These are phyloP conservation scores for Pythium grandisporangium DNA, from an alignment of 352 stramenopile species.

Conservation along the genomic window DNA sequence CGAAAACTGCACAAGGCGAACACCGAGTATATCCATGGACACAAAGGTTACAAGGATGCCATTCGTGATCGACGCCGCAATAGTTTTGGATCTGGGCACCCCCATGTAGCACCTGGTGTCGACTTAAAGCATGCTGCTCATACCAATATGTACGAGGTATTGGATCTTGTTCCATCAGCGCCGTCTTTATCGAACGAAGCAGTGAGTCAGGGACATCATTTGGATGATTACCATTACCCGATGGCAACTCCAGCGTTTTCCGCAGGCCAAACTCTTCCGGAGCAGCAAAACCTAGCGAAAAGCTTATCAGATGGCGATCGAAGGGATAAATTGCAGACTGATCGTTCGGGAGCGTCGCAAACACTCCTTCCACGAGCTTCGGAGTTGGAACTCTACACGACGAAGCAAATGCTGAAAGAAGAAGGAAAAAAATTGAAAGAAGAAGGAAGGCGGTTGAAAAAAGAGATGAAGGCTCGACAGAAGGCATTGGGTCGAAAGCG, in stretches of 20 bases:
- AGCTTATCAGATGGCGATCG: not conserved
- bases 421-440: conserved; percentile 13
- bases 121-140: conserved; percentile 27
- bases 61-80: conserved; percentile 18
- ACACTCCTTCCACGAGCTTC: too few relatives aligned
- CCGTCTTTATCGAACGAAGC: conserved; percentile 23
- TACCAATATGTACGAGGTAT: conserved; percentile 31
- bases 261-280: not conserved
- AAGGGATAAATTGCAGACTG: too few relatives aligned
- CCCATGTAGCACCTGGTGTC: conserved; percentile 4
- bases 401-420: conserved; percentile 13
- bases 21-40: too few relatives aligned
- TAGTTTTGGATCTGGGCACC: conserved; percentile 35
- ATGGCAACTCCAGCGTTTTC: conserved; percentile 3
- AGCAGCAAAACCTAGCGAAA: not conserved
- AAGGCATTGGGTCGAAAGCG: too few relatives aligned
- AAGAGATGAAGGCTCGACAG: not conserved
- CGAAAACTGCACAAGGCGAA: too few relatives aligned
- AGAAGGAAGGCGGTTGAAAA: not conserved
- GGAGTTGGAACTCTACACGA: conserved; percentile 9
- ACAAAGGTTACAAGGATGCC: conserved; percentile 7
- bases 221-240: conserved; percentile 7
- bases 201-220: too few relatives aligned
- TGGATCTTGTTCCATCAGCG: conserved; percentile 37
- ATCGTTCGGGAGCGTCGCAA: too few relatives aligned